Base-by-base conservation (phyloP, 2,329 filamentous ascomycete genomes). In the Proliferodiscus dingleyae region DNA sequence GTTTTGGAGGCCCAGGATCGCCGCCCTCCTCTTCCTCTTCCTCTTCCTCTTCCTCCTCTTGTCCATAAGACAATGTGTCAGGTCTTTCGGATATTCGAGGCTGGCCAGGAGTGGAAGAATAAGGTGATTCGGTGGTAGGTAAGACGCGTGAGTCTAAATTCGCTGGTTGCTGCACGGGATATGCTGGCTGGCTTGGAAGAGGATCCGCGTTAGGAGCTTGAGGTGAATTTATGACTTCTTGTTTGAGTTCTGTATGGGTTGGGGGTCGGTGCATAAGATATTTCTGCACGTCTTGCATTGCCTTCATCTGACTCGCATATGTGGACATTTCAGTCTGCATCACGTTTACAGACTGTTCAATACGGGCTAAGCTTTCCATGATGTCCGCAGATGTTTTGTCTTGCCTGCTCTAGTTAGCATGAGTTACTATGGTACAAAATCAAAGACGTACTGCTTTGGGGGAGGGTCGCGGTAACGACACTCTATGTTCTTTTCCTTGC, bases 391-490 rank as follows among this genome's bases (percentile, higher is more conserved):
- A 71, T 3, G 76, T 72, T 62, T 81, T 83, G 59, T 83, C 80
- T 51, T 62, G 58, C 38, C 60, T 63, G 46, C n/a, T 45, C 7
- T 37, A 29, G 40, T 61, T 55, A 61, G 58, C 44, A 36, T 30
- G 24, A 23, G 28, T 26, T 10, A 42, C 28, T 24, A 10, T 11
- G 26, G 21, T 18, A 11, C 13, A 8, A 22, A 73, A 45, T n/a
- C n/a, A 75, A 78, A 36, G 44, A 72, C 85, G 64, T 74, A 95
- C 87, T 94, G 91, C 62, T 94, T 93, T 13, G 89, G 89, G 18
- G 89, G 86, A 5, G 93, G 85, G 61, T 96, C 90, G 54, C 90
- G 83, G 66, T 96, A 97, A 65, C 87, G 83, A 70, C 88, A 98
- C 43, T 82, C 76, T 24, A 89, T 75, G 54, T 78, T 83, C 63